Base-by-base conservation (phyloP, 495 filamentous ascomycete species). In the Podospora bellae-mahoneyi region DNA sequence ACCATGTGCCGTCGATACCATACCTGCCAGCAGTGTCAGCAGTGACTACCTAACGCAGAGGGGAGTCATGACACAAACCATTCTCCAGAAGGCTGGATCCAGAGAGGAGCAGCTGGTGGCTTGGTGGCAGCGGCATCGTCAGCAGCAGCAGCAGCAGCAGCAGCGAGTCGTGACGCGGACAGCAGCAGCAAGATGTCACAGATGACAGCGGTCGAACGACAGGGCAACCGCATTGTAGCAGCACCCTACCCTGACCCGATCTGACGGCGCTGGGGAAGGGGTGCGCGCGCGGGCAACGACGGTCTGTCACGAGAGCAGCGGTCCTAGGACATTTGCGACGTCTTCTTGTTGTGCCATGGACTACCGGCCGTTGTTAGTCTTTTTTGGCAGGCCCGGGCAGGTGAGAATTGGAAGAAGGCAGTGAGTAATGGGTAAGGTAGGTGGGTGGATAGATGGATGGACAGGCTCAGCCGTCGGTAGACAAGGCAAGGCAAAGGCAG, bases 1-100 rank as follows among this genome's bases (percentile, higher is more conserved):
- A 85, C 83, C 83, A 88, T 63, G 72, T 80, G 19, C 83, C 83
- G 67, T 85, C 83, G 65, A 81, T 77, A 5, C 82, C 82, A 72
- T 82, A 81, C 81, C 82, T 82, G 73, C 15, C 32, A 65, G 58
- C 70, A 60, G 34, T 64, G 77, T 77, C 70, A 74, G 63, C n/a
- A 58, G 23, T 23, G 23, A 23, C 23, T 23, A 23, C 23, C 23
- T 23, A 23, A 23, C 23, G 59, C 60, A 61, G 55, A 32, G 56
- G 66, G 57, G 60, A 27, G 23, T 2, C 53, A 18, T 20, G n/a
- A 0, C 55, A 79, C 79, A 64, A 79, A 79, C 81, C 81, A 83
- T 66, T 79, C 71, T 54, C 69, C 66, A 28, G 81, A 82, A 15
- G 80, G 78, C 57, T 80, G 76, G 65, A 83, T 75, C 81, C 80